Evolutionary conservation across 345 rosid species (phyloP).

Genomic region (Moricandia arvensis): DNA sequence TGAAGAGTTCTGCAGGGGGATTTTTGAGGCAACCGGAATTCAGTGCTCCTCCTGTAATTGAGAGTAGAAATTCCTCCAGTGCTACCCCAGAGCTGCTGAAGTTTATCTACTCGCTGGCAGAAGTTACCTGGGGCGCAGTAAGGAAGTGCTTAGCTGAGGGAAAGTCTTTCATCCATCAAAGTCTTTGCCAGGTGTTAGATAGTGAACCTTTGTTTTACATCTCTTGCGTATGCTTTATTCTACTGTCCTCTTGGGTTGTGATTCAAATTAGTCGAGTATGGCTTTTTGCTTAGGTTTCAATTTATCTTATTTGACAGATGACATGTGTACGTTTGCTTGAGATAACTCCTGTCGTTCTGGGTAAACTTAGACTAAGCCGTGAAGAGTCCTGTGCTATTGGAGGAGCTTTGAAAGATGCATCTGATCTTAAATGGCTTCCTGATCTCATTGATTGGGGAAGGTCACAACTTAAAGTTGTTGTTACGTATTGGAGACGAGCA

Average conservation of each 20-base stretch:
- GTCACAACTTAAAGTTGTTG: slow-evolving; percentile 77
- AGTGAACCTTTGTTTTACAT: not conserved
- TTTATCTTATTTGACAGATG: slow-evolving; percentile 57
- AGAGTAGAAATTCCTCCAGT: slow-evolving; percentile 31
- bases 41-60: slow-evolving; percentile 40
- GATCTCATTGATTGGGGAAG: slow-evolving; percentile 92
- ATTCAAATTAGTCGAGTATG: slow-evolving; percentile 6
- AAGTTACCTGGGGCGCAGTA: slow-evolving; percentile 66
- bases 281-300: slow-evolving; percentile 15
- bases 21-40: slow-evolving; percentile 68
- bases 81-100: slow-evolving; percentile 42
- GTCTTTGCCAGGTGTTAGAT: slow-evolving; percentile 73
- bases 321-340: slow-evolving; percentile 89
- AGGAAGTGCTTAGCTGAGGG: slow-evolving; percentile 77
- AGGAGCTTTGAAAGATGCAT: slow-evolving; percentile 35
- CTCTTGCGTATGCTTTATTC: slow-evolving; percentile 3
- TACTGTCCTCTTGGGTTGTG: slow-evolving; percentile 11
- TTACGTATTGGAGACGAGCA: slow-evolving; percentile 84
- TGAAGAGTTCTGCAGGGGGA: slow-evolving; percentile 63
- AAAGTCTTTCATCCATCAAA: slow-evolving; percentile 66
- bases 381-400: slow-evolving; percentile 39
- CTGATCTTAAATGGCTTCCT: slow-evolving; percentile 76
- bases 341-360: slow-evolving; percentile 72
- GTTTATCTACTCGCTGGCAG: slow-evolving; percentile 55
- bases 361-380: slow-evolving; percentile 48